A percentile compares a stretch with the other conserved stretches of the same genome.
These are phyloP conservation scores for Skeletonema marinoi DNA, from an alignment of 108 stramenopile species.

Conservation along the genomic window DNA sequence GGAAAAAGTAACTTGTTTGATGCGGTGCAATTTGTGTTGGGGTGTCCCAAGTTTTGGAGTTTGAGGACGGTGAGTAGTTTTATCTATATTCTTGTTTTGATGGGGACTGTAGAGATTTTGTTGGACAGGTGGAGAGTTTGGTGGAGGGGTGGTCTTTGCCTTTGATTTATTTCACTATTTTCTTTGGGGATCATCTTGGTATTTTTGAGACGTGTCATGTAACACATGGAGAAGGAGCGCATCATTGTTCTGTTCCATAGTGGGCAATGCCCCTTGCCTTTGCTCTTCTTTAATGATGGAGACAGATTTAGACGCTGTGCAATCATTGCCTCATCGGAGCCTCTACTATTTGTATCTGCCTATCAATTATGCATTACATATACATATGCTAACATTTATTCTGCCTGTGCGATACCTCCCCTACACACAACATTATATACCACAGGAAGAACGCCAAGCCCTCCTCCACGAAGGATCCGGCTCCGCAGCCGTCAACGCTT, in stretches of 20 bases:
- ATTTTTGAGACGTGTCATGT: background rate
- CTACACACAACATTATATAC: background rate
- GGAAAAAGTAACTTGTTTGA: slow-evolving; percentile 98
- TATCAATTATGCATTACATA: background rate
- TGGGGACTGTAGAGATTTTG: background rate
- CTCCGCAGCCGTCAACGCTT: slow-evolving; percentile 89
- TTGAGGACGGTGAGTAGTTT: slow-evolving; percentile 81
- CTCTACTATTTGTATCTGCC: background rate
- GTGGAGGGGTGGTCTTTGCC: background rate
- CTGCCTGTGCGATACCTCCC: background rate
- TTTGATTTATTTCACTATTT: background rate
- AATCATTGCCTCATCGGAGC: too few relatives aligned
- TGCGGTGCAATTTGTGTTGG: slow-evolving; percentile 96
- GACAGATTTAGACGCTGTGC: too few relatives aligned
- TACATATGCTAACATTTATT: background rate
- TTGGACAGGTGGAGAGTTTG: background rate
- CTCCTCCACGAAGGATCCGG: slow-evolving; percentile 94
- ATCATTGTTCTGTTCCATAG: background rate
- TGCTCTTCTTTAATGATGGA: background rate
- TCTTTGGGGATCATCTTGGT: background rate
- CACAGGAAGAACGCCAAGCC: slow-evolving; percentile 88
- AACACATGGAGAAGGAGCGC: background rate
- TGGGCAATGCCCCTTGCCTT: background rate
- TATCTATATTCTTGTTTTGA: background rate
- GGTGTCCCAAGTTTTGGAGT: slow-evolving; percentile 88